Percentiles rank a stretch among this genome's conserved stretches.
These are phyloP conservation scores for Viola pubescens DNA, from an alignment of 441 rosid species.

Conservation along the genomic window DNA sequence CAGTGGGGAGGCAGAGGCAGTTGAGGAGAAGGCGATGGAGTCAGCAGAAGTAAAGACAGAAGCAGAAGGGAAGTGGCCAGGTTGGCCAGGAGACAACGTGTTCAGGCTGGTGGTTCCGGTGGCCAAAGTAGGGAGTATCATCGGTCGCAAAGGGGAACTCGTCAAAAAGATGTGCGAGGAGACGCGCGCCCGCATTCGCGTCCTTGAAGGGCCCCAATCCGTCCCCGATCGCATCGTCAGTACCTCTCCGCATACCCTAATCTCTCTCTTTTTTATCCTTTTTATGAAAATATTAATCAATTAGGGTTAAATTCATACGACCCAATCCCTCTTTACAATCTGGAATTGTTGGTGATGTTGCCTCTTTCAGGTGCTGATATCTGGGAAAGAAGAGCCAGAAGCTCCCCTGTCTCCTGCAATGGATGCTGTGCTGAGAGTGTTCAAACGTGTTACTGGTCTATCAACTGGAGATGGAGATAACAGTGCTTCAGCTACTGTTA, in stretches of 20 bases:
- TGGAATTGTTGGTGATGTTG: conserved; percentile 5
- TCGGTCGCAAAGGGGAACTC: conserved; percentile 84
- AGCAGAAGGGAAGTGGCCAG: conserved; percentile 49
- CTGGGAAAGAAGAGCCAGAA: conserved; percentile 82
- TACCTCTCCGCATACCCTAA: conserved; percentile 2
- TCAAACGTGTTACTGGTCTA: conserved; percentile 59
- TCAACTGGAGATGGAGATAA: conserved; percentile 44
- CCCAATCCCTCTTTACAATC: background rate
- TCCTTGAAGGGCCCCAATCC: conserved; percentile 59
- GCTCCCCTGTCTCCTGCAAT: conserved; percentile 72
- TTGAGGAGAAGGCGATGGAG: background rate
- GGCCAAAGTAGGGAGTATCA: conserved; percentile 74
- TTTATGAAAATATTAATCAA: background rate
- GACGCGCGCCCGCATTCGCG: conserved; percentile 77
- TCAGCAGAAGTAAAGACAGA: background rate
- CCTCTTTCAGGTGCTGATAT: conserved; percentile 52
- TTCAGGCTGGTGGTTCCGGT: conserved; percentile 78
- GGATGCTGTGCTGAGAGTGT: conserved; percentile 70
- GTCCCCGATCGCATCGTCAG: conserved; percentile 72
- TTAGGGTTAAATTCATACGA: background rate
- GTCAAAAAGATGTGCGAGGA: conserved; percentile 90
- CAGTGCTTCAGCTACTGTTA: conserved; percentile 18
- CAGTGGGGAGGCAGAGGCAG: conserved; percentile 1
- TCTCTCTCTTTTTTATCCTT: background rate
- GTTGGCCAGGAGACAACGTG: conserved; percentile 93